Conservation (phyloP, 441 rosid genomes). For the Kokia cookei region DNA sequence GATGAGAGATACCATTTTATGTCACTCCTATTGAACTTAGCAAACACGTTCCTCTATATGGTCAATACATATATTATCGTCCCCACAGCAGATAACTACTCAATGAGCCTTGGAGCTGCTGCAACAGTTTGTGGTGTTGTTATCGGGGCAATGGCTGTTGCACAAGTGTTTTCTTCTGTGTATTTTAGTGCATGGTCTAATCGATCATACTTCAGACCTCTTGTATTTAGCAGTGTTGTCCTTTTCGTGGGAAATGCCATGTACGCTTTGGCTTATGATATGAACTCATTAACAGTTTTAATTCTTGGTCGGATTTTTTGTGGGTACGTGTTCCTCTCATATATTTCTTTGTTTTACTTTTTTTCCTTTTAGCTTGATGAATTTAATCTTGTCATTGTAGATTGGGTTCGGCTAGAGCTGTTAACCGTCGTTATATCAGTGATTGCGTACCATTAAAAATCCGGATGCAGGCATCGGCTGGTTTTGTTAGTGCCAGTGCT, state of each 20-base stretch:
- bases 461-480: slow-evolving; percentile 98
- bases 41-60: slow-evolving; percentile 94
- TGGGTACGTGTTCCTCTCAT: slow-evolving; percentile 56
- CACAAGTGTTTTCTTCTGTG: slow-evolving; percentile 94
- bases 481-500: slow-evolving; percentile 99
- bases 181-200: slow-evolving; percentile 99
- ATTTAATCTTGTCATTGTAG: slow-evolving; percentile 33
- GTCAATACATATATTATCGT: slow-evolving; percentile 95
- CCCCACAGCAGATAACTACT: slow-evolving; percentile 98
- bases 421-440: slow-evolving; percentile 92
- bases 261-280: slow-evolving; percentile 94
- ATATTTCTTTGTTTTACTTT: not conserved
- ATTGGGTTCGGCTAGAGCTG: slow-evolving; percentile 99
- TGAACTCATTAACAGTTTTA: slow-evolving; percentile 62
- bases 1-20: slow-evolving; percentile 75
- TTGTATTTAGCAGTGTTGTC: slow-evolving; percentile 82
- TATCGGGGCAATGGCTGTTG: slow-evolving; percentile 98
- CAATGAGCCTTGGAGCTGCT: slow-evolving; percentile 95
- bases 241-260: slow-evolving; percentile 72
- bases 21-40: slow-evolving; percentile 82
- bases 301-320: slow-evolving; percentile 85
- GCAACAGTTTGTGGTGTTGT: slow-evolving; percentile 98
- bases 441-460: slow-evolving; percentile 89
- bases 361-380: slow-evolving; percentile 4
- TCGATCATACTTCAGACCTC: slow-evolving; percentile 91